Base-by-base conservation (phyloP, 2,329 filamentous ascomycete genomes). In the Elsinoe perseae region DNA sequence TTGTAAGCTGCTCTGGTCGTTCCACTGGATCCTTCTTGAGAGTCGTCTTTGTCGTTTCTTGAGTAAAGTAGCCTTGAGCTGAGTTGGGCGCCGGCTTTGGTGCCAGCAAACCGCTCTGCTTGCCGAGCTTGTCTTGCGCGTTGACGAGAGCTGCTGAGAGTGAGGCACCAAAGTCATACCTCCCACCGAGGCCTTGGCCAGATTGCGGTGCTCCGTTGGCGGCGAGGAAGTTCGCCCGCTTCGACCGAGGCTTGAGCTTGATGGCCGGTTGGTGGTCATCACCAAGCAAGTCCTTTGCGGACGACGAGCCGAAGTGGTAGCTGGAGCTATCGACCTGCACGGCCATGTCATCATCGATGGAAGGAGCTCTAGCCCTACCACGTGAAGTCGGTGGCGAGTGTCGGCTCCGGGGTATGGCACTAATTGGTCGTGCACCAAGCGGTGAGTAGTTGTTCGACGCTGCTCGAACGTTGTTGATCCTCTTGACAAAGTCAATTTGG, bases 121-220 rank as follows among this genome's bases (percentile, higher is more conserved):
- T 80, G 60, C 78, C 75, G 61, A 80, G 73, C 12, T 77, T 76
- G 61, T 82, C 83, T 66, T 88, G 87, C 46, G 86, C 84, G 25
- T 82, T 84, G 65, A 85, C 83, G 68, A 92, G 86, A 10, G 89
- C 90, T 53, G 90, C 89, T 54, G 80, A 85, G 27, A 97, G 79
- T 0, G 93, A 97, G n/a, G 89, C 89, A 59, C 87, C 85, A 70
- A 98, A 97, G 73, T 97, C 92, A 69, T 98, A 98, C 55, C 93
- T 86, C 70, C 91, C 91, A 46, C 89, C 87, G 36, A 70, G 64
- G n/a, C 66, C 67, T 69, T 97, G 96, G 16, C 85, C 87, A 6
- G 65, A 57, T 16, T 62, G 60, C 62, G 74, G 72, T 34, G 71
- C 70, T 36, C 74, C 73, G 20, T 69, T 74, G 40, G 72, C 82